Percentiles rank a stretch among this genome's conserved stretches.
Evolutionary conservation across 2,329 filamentous ascomycete genomes (phyloP).

Genomic region (Leptodontidium sp.): DNA sequence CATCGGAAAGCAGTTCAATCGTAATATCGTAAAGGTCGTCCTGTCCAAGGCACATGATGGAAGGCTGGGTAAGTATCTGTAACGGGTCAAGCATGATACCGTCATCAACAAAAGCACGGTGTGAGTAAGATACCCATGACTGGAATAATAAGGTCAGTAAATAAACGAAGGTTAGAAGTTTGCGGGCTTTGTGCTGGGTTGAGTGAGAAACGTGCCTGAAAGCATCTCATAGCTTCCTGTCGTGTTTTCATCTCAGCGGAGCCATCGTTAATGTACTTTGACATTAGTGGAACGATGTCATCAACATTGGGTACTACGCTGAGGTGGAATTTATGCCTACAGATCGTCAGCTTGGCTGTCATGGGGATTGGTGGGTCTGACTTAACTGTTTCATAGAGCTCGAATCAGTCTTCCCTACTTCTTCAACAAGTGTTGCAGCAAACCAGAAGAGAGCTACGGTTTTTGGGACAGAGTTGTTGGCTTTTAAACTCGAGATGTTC

Average conservation of each 20-base stretch:
- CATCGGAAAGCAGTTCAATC: conserved; percentile 70
- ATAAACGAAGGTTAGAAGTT: too few relatives aligned
- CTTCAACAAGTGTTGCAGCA: conserved; percentile 67
- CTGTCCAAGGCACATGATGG: conserved; percentile 67
- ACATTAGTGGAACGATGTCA: conserved; percentile 58
- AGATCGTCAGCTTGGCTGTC: conserved; percentile 26
- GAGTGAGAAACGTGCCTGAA: conserved; percentile 58
- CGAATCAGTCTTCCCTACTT: conserved; percentile 72
- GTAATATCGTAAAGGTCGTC: conserved; percentile 66
- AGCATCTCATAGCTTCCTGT: conserved; percentile 65
- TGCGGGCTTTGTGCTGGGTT: neutral
- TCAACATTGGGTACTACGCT: conserved; percentile 60
- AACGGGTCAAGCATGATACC: conserved; percentile 66
- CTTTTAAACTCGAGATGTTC: conserved; percentile 57
- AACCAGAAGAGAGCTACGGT: conserved; percentile 70
- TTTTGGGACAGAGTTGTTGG: conserved; percentile 41
- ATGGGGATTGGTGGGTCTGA: conserved; percentile 17
- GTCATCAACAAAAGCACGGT: conserved; percentile 66
- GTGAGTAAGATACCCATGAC: conserved; percentile 79
- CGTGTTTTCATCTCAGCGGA: conserved; percentile 54
- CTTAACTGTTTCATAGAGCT: conserved; percentile 60
- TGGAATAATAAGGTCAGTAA: conserved; percentile 45
- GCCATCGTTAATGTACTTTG: conserved; percentile 49
- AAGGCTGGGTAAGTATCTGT: conserved; percentile 64
- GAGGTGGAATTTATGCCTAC: conserved; percentile 56